These are phyloP conservation scores for Sporothrix globosa DNA, from an alignment of 2,329 filamentous ascomycete species.

Conservation along the genomic window DNA sequence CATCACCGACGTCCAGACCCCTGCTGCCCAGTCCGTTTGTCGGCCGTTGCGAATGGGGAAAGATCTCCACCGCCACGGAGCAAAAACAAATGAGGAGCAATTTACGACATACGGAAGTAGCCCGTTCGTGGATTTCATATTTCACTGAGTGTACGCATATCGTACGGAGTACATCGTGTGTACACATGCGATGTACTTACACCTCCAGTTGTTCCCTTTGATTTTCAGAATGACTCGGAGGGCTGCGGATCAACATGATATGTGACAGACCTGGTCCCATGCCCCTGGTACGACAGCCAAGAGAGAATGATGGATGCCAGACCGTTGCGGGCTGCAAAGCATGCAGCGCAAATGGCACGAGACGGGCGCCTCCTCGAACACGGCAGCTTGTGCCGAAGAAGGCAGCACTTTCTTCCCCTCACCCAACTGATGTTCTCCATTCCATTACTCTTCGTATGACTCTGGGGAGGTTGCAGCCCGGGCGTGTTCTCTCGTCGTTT, in stretches of 20 bases:
- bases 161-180: neutral
- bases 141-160: too few relatives aligned
- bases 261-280: slow-evolving; percentile 26
- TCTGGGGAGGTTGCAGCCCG: neutral
- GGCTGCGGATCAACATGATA: slow-evolving; percentile 20
- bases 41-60: too few relatives aligned
- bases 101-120: too few relatives aligned
- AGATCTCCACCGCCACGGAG: too few relatives aligned
- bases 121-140: too few relatives aligned
- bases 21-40: too few relatives aligned
- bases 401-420: neutral
- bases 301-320: neutral
- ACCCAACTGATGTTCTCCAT: neutral
- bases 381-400: neutral
- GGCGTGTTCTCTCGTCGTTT: neutral
- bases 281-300: slow-evolving; percentile 14
- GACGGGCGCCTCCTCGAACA: neutral
- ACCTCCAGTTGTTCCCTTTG: neutral
- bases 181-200: neutral
- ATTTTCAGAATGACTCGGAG: neutral
- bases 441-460: slow-evolving; percentile 16
- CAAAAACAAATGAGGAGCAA: too few relatives aligned
- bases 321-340: neutral
- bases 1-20: neutral
- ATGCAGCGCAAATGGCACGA: neutral